Percentiles rank a stretch among this genome's conserved stretches.
These are phyloP conservation scores for Boletus reticuloceps DNA, from an alignment of 768 basidiomycete species.

Conservation along the genomic window DNA sequence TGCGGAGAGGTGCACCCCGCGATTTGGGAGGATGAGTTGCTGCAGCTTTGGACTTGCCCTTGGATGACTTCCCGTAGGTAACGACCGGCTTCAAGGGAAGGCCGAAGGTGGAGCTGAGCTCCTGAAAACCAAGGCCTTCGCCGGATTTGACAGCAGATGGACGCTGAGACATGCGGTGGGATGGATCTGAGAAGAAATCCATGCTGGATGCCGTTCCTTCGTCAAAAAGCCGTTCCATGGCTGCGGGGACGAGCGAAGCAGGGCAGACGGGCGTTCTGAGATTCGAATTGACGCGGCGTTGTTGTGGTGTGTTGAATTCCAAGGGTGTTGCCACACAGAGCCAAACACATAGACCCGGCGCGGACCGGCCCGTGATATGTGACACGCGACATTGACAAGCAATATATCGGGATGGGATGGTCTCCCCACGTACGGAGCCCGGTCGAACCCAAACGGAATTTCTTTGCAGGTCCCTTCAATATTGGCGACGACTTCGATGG, in stretches of 20 bases:
- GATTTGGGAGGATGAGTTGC: not conserved
- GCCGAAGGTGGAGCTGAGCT: conserved; percentile 21
- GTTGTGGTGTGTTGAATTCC: conserved; percentile 28
- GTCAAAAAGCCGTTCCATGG: conserved; percentile 23
- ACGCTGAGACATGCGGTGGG: conserved; percentile 24
- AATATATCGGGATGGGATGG: too few relatives aligned
- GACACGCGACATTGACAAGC: not conserved
- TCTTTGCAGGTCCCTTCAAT: not conserved
- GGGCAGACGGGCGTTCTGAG: not conserved
- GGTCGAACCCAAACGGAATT: not conserved
- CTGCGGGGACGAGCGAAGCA: not conserved
- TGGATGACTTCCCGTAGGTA: conserved; percentile 1
- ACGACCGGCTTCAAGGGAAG: not conserved
- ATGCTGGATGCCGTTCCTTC: not conserved
- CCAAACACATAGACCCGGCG: conserved; percentile 11
- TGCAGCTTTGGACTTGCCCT: conserved; percentile 10
- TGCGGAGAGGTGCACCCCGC: not conserved
- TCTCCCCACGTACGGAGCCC: not conserved
- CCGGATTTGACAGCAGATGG: conserved; percentile 24
- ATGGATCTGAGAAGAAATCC: conserved; percentile 12
- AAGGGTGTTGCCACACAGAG: conserved; percentile 21
- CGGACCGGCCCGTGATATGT: not conserved
- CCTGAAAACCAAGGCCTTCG: conserved; percentile 26
- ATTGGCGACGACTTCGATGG: conserved; percentile 5
- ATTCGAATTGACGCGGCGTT: conserved; percentile 21